phyloP scores from a whole-genome alignment of 2,329 filamentous ascomycete genomes.

The Neofusicoccum umdonicola region DNA sequence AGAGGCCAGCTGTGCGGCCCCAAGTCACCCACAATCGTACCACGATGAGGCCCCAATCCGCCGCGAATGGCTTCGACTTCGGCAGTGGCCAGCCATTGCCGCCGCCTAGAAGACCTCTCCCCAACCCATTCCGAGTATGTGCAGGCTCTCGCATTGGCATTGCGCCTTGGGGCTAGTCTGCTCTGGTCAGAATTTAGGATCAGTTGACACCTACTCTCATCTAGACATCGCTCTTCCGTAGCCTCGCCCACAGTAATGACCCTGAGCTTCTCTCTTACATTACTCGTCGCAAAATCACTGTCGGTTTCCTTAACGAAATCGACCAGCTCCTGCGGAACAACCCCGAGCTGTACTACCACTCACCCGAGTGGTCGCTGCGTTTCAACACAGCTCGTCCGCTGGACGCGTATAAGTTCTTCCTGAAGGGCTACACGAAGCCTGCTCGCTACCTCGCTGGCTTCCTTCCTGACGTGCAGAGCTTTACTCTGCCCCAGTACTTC shows the following conservation, averaged over 20 bases:
- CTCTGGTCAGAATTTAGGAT: neutral
- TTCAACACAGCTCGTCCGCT: constrained; percentile 24
- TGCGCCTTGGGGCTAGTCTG: neutral
- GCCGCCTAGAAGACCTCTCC: neutral
- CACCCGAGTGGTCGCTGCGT: constrained; percentile 19
- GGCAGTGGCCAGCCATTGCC: neutral
- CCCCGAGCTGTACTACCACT: constrained; percentile 23
- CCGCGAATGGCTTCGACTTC: neutral
- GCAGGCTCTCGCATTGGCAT: neutral
- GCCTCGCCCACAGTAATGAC: constrained; percentile 22
- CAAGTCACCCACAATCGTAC: neutral
- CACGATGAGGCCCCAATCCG: neutral
- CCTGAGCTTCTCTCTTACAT: constrained; percentile 23
- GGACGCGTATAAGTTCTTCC: constrained; percentile 26
- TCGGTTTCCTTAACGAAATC: constrained; percentile 27
- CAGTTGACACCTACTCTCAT: neutral
- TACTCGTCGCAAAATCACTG: constrained; percentile 20
- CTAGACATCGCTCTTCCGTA: constrained; percentile 13
- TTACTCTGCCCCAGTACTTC: constrained; percentile 21
- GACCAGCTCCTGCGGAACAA: constrained; percentile 25
- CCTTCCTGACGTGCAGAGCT: constrained; percentile 19
- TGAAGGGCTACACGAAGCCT: constrained; percentile 29
- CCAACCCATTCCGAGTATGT: neutral
- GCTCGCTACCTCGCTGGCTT: constrained; percentile 26
- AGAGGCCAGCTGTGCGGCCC: neutral